phyloP scores from a whole-genome alignment of 176 grass and related monocot species.

The Musa schizocarpa region DNA sequence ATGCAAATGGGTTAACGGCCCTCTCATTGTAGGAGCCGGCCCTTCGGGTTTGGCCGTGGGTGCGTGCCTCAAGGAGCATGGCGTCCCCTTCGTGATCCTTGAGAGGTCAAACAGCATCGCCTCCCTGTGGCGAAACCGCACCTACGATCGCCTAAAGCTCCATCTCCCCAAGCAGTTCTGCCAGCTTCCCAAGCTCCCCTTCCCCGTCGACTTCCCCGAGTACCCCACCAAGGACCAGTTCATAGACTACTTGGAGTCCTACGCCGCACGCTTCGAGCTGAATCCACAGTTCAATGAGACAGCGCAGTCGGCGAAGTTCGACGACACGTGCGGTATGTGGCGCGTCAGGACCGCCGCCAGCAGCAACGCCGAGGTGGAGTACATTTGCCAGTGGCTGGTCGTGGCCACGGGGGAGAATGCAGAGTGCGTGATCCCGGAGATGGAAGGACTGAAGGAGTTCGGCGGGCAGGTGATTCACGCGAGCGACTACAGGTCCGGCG shows the following conservation, averaged over 20 bases:
- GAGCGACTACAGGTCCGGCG: slow-evolving; percentile 38
- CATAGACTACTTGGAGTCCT: slow-evolving; percentile 29
- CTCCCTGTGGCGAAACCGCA: slow-evolving; percentile 36
- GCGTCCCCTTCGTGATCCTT: slow-evolving; percentile 33
- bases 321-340: slow-evolving; percentile 31
- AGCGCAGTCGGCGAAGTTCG: slow-evolving; percentile 25
- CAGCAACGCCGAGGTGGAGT: slow-evolving; percentile 17
- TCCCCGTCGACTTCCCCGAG: slow-evolving; percentile 33
- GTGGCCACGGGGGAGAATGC: slow-evolving; percentile 49
- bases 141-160: slow-evolving; percentile 39
- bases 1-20: slow-evolving; percentile 41
- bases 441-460: slow-evolving; percentile 23
- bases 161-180: slow-evolving; percentile 49
- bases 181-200: slow-evolving; percentile 34
- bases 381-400: slow-evolving; percentile 49
- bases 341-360: slow-evolving; percentile 19
- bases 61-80: slow-evolving; percentile 27
- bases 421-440: slow-evolving; percentile 29
- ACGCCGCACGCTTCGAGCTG: slow-evolving; percentile 28
- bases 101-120: slow-evolving; percentile 35
- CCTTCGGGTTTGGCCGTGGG: slow-evolving; percentile 36
- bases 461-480: slow-evolving; percentile 18
- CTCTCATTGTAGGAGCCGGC: slow-evolving; percentile 33
- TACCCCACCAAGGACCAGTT: slow-evolving; percentile 39
- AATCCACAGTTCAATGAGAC: slow-evolving; percentile 28